Base-by-base conservation (phyloP, 176 grass and related monocot genomes). In the Musa beccarii region DNA sequence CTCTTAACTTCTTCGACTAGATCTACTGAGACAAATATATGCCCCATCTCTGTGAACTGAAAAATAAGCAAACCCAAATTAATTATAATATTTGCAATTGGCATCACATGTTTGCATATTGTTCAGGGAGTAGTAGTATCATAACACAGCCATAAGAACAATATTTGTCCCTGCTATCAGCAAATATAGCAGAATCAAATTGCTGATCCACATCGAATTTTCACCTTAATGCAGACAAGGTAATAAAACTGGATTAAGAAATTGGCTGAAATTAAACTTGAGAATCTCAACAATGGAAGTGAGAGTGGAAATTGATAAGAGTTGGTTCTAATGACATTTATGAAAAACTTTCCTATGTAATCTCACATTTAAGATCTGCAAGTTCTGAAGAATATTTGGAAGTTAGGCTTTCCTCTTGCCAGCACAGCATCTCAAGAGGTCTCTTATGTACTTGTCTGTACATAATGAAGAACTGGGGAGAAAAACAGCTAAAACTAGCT, bases 21-120 rank as follows among this genome's bases (percentile, higher is more conserved):
- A 84, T 93, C 83, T n/a, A 93, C 87, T 69, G 81, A 80, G 71
- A 93, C 57, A 49, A 83, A 90, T 67, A 93, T 93, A 82, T 89
- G 91, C 9, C 91, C 91, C 71, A 50, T 66, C 62, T 85, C 85
- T 51, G 87, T 90, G 81, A 93, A 93, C 91, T 93, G 78, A 52
- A 74, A 57, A 54, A 57, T 3, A 26, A 25, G 25, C 16, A 74
- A 12, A 74, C 2, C 11, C 13, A 10, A 50, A 17, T 3, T 28
- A 50, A 70, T 8, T n/a, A 20, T 51, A 49, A n/a, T 34, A 14
- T 11, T n/a, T 70, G 23, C 50, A n/a, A 8, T 8, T 21, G 8
- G 34, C 34, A 43, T 43, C 34, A 43, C 16, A 70, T 70, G 19
- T 11, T 70, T 51, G 9, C 11, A 43, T 43, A 43, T 43, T 43